Evolutionary conservation across 495 filamentous ascomycete genomes (phyloP).

Genomic region (Choiromyces venosus): DNA sequence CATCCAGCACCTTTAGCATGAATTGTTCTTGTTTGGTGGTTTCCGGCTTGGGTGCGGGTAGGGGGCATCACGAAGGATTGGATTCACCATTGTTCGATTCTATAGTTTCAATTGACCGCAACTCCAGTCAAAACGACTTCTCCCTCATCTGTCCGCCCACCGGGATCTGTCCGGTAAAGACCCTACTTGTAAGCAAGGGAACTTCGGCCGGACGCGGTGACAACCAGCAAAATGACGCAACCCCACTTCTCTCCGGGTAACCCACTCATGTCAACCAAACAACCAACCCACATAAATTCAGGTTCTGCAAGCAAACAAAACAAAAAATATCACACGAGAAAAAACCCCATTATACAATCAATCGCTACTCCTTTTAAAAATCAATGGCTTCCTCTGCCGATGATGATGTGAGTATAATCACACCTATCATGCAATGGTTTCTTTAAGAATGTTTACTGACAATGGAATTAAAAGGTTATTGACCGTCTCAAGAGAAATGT

Average conservation of each 20-base stretch:
- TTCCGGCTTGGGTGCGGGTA: no score
- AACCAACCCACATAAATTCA: background rate
- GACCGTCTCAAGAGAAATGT: slow-evolving; percentile 57
- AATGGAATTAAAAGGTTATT: slow-evolving; percentile 52
- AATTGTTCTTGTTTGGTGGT: no score
- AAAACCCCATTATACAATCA: slow-evolving; percentile 5
- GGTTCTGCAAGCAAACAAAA: background rate
- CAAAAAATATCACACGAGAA: background rate
- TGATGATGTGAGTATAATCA: slow-evolving; percentile 49
- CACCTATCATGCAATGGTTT: slow-evolving; percentile 1
- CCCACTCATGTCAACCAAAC: background rate
- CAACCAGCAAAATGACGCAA: background rate
- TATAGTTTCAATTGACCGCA: no score
- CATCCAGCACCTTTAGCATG: no score
- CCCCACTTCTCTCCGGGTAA: background rate
- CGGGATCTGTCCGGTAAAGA: no score
- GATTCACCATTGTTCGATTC: no score
- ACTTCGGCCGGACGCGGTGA: no score
- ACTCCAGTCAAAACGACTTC: no score
- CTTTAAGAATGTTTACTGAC: background rate
- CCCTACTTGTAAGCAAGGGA: no score
- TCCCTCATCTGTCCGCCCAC: no score
- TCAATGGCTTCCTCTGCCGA: slow-evolving; percentile 52
- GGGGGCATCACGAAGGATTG: no score
- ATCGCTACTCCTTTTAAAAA: background rate